Evolutionary conservation across 441 rosid genomes (phyloP), one percentile per base, ranked within the genome.

Genomic region (Corymbia citriodora): DNA sequence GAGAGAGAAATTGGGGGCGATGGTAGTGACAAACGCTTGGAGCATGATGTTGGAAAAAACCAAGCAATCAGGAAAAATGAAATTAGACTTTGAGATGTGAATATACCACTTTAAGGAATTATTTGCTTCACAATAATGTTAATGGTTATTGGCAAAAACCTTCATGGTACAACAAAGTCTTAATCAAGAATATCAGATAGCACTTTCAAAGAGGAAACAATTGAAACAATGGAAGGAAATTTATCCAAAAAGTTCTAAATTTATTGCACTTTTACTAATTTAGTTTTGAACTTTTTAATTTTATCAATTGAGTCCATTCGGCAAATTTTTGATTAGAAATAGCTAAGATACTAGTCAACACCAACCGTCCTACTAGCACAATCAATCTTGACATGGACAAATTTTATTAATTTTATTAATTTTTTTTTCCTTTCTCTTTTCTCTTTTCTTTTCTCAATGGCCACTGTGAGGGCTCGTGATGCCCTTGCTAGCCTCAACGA

Each of bases 361-460:
- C 14, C 0, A 10, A 3, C 12, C 1, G 1, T 59, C 0, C 65
- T 0, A 1, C 0, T 14, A 33, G 1, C 70, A 29, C 0, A 2
- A 7, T 1, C 0, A 7, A 0, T 13, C 7, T 13, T 63, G 29
- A 63, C 9, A 2, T 14, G 2, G 18, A 63, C 8, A 63, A 13
- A 6, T 29, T 63, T 59, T 59, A 4, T 19, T 52, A 19, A 4
- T 4, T 57, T 57, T 50, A 27, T 29, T 0, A 27, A 11, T 11
- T 10, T 23, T 27, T 5, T 27, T 63, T 3, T 2, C 70, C n/a
- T 63, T 63, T 1, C 17, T 63, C 29, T 63, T 13, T n/a, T 27
- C 27, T 61, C 31, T 61, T 61, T 61, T 61, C 15, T 52, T 13
- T 52, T 5, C 1, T 23, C 63, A 57, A 21, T 21, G 29, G 6